These are phyloP conservation scores for Tylopilus orsonianus DNA, from an alignment of 1,284 basidiomycete genomes.

Conservation along the genomic window DNA sequence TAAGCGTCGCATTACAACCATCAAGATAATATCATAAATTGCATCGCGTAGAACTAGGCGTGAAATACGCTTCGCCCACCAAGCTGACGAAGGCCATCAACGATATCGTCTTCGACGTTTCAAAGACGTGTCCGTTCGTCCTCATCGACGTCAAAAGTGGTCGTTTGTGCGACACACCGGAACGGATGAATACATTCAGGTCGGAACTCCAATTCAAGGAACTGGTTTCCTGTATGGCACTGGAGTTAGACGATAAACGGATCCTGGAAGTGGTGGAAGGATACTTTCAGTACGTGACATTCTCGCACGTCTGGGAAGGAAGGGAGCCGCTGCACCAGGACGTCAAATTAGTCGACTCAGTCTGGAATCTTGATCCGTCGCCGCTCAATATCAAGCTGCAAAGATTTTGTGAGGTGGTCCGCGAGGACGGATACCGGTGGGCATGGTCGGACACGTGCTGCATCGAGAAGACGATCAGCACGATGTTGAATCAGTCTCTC, in stretches of 20 bases:
- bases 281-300: constrained; percentile 15
- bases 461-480: not conserved
- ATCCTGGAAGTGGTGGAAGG: not conserved
- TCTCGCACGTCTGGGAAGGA: too few relatives aligned
- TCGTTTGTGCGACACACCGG: constrained; percentile 2
- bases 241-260: not conserved
- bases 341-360: not conserved
- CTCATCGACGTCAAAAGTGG: too few relatives aligned
- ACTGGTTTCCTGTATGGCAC: constrained; percentile 5
- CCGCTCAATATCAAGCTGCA: not conserved
- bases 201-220: constrained; percentile 7
- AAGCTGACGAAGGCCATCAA: not conserved
- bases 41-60: not conserved
- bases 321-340: too few relatives aligned
- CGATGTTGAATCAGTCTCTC: not conserved
- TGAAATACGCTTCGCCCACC: not conserved
- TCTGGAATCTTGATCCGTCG: not conserved
- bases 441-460: not conserved
- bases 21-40: too few relatives aligned
- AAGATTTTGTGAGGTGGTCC: not conserved
- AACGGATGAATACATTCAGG: constrained; percentile 7
- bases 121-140: constrained; percentile 1
- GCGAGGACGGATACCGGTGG: not conserved
- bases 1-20: too few relatives aligned
- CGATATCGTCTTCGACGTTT: not conserved